Evolutionary conservation across 1,284 basidiomycete genomes (phyloP), one percentile per base, ranked within the genome.

Genomic region (Trametes versicolor): DNA sequence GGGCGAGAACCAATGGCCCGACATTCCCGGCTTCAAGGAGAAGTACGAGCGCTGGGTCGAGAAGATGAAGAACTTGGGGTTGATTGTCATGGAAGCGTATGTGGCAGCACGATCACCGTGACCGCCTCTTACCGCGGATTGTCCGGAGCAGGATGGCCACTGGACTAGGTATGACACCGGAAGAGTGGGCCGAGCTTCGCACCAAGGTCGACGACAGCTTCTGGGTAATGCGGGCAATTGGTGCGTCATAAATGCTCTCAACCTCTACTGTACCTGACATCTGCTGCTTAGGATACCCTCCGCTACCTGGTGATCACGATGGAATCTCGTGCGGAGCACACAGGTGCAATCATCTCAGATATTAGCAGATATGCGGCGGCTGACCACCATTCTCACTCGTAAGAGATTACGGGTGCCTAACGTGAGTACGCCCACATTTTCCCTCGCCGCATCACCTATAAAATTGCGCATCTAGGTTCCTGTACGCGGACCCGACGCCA

Each of bases 1-100:
- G 87, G 95, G 95, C 21, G 87, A 88, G 74, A 96, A 96, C 73
- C 93, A 93, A 67, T 96, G 92, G 90, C 95, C 94, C 0, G 71
- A 72, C 2, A 71, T 91, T 7, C 84, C 85, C 0, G 76, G 73
- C 0, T 93, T 95, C 70, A 80, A 75, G 62, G 81, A 82, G 49
- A 88, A 83, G 66, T 91, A 91, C 70, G 87, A 91, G 66, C 72
- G 71, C 9, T 96, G 94, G 93, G 80, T 91, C 2, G 86, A 86
- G 70, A 95, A 92, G 82, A 96, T 96, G 94, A 90, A 92, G 75
- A 79, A 73, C 1, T 79, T 96, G 2, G 94, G 94, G 1, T 71
- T 91, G 71, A 83, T 90, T 29, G 82, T 95, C 13, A 94, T 95
- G 91, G 86, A 92, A 77, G 93, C 92, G 92, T 91, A 74, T 73